Evolutionary conservation across 2,329 filamentous ascomycete genomes (phyloP).

Genomic region (Aspergillus brunneoviolaceus): DNA sequence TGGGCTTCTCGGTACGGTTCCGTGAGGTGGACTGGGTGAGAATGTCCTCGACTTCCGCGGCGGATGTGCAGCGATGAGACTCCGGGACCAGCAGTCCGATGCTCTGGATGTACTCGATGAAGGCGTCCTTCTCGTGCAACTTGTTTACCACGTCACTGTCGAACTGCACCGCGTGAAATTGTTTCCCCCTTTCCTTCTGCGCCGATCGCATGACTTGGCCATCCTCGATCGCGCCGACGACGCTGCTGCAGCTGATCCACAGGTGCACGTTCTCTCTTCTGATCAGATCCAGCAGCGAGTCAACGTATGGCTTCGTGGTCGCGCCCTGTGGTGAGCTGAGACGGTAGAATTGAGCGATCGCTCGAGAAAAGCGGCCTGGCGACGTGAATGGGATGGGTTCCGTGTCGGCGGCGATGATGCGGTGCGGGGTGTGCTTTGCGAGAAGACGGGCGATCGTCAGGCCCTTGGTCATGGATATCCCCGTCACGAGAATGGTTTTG

Average conservation of each 20-base stretch:
- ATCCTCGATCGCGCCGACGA: neutral
- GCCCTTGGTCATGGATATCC: constrained; percentile 1
- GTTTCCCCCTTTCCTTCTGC: neutral
- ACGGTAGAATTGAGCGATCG: neutral
- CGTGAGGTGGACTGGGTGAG: neutral
- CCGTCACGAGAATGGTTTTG: constrained; percentile 4
- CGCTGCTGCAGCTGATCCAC: constrained; percentile 5
- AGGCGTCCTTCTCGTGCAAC: neutral
- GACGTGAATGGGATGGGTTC: neutral
- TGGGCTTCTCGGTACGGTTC: neutral
- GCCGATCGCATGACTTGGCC: neutral
- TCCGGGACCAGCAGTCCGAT: neutral
- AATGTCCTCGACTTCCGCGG: neutral
- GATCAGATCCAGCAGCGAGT: neutral
- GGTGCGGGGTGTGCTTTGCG: neutral
- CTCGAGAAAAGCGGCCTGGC: neutral
- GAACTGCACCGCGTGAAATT: neutral
- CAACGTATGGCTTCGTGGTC: neutral
- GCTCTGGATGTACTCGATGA: neutral
- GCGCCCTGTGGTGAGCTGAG: neutral
- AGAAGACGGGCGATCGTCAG: neutral
- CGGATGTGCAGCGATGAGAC: neutral
- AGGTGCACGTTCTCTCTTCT: neutral
- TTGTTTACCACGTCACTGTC: neutral
- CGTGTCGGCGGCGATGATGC: constrained; percentile 4